Conservation (phyloP, 2,329 filamentous ascomycete species). For the Diaporthe sp. region DNA sequence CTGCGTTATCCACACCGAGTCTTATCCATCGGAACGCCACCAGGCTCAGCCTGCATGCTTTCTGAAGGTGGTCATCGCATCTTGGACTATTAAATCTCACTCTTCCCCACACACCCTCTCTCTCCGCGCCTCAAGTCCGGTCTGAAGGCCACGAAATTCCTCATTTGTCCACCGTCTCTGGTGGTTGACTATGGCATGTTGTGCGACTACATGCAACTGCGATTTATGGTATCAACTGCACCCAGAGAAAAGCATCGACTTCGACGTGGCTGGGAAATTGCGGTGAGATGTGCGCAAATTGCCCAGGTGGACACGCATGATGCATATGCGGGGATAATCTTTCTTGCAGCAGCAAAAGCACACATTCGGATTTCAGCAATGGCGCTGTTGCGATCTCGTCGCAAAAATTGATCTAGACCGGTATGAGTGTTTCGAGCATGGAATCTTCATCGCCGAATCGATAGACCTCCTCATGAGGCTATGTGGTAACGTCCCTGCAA, state of each 20-base stretch:
- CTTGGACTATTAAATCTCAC: neutral
- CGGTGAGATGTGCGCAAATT: neutral
- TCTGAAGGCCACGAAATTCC: neutral
- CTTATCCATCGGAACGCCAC: constrained; percentile 12
- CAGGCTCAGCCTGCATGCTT: neutral
- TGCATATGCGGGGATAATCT: neutral
- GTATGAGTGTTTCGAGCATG: too few species aligned
- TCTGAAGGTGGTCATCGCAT: neutral
- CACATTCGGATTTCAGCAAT: neutral
- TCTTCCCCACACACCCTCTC: neutral
- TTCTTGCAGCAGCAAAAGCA: neutral
- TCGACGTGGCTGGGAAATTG: neutral
- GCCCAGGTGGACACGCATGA: neutral
- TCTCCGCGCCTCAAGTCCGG: neutral
- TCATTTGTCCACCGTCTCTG: neutral
- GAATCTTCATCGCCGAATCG: too few species aligned
- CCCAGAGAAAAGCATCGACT: neutral
- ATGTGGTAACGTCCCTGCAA: neutral
- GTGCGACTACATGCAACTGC: neutral
- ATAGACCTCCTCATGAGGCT: neutral
- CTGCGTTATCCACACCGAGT: neutral
- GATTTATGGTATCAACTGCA: neutral
- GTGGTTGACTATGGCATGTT: neutral
- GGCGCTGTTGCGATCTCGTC: neutral
- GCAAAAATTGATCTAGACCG: neutral